These are phyloP conservation scores for Bryopsis sp. DNA, from an alignment of 139 green algal species.

Conservation along the genomic window DNA sequence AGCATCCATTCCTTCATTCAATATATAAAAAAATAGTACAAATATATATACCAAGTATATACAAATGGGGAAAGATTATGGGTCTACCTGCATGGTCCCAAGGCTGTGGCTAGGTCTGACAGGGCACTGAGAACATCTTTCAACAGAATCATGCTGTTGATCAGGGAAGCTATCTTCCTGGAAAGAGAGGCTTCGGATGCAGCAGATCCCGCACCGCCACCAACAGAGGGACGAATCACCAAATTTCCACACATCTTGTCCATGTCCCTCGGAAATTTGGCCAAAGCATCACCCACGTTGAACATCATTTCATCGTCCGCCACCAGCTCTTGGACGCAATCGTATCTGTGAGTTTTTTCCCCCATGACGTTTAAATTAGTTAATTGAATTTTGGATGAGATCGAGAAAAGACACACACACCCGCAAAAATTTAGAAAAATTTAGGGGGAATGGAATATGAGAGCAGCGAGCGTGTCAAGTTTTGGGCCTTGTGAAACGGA, in stretches of 20 bases:
- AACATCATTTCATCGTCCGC: conserved; percentile 22
- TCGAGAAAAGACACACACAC: too few relatives aligned
- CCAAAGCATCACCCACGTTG: not conserved
- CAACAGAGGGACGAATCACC: conserved; percentile 1
- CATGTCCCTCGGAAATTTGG: conserved; percentile 32
- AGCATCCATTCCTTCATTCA: too few relatives aligned
- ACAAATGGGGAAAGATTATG: not conserved
- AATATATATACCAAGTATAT: not conserved
- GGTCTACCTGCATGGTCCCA: conserved; percentile 27
- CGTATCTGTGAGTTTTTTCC: too few relatives aligned
- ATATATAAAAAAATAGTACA: too few relatives aligned
- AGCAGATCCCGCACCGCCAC: too few relatives aligned
- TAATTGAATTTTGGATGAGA: too few relatives aligned
- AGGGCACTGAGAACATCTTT: conserved; percentile 36
- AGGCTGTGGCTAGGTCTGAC: conserved; percentile 25
- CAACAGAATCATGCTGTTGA: conserved; percentile 46
- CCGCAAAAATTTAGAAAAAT: too few relatives aligned
- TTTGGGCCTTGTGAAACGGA: too few relatives aligned
- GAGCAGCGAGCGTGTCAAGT: too few relatives aligned
- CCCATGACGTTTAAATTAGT: too few relatives aligned
- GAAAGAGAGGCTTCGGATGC: not conserved
- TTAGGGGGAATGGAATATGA: too few relatives aligned
- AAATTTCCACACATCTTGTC: conserved; percentile 47
- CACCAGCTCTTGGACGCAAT: conserved; percentile 38
- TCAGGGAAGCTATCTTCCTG: conserved; percentile 29